phyloP scores from a whole-genome alignment of 177 flowering plant genomes.

The Tripterygium wilfordii region DNA sequence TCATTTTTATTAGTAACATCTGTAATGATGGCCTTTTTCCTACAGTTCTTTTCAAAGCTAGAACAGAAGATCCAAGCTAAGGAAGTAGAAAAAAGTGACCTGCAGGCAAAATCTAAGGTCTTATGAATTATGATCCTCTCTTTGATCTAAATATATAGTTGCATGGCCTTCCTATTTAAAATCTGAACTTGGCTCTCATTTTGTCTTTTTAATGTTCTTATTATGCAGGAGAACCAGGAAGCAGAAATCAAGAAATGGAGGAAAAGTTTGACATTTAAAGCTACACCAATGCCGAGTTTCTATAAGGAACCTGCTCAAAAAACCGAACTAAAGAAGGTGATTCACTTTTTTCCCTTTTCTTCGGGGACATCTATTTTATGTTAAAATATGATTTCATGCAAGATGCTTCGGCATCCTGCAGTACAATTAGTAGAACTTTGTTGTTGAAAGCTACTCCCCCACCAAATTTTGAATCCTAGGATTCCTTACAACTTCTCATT shows the following conservation, averaged over 20 bases:
- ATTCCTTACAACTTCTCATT: too few relatives aligned
- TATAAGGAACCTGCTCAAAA: constrained; percentile 76
- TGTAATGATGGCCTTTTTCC: constrained; percentile 3
- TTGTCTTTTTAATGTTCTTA: not conserved
- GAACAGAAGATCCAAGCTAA: constrained; percentile 81
- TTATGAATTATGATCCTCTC: not conserved
- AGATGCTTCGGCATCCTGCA: too few relatives aligned
- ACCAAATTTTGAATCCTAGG: too few relatives aligned
- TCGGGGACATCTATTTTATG: too few relatives aligned
- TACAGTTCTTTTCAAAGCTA: constrained; percentile 69
- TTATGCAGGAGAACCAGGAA: constrained; percentile 65
- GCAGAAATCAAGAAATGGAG: constrained; percentile 76
- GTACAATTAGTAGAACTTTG: too few relatives aligned
- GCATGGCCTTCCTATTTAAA: not conserved
- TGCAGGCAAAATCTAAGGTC: constrained; percentile 86
- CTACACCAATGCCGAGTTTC: constrained; percentile 77
- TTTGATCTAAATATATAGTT: not conserved
- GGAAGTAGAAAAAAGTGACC: constrained; percentile 60
- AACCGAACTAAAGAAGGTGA: constrained; percentile 72
- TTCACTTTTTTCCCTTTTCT: not conserved
- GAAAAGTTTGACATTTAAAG: constrained; percentile 77
- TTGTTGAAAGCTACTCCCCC: too few relatives aligned
- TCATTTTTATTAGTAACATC: not conserved
- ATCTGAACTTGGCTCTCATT: too few relatives aligned
- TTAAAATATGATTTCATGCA: too few relatives aligned